A percentile compares a stretch with the other conserved stretches of the same genome.
These are phyloP conservation scores for Piper longum DNA, from an alignment of 164 flowering plant genomes.

Conservation along the genomic window DNA sequence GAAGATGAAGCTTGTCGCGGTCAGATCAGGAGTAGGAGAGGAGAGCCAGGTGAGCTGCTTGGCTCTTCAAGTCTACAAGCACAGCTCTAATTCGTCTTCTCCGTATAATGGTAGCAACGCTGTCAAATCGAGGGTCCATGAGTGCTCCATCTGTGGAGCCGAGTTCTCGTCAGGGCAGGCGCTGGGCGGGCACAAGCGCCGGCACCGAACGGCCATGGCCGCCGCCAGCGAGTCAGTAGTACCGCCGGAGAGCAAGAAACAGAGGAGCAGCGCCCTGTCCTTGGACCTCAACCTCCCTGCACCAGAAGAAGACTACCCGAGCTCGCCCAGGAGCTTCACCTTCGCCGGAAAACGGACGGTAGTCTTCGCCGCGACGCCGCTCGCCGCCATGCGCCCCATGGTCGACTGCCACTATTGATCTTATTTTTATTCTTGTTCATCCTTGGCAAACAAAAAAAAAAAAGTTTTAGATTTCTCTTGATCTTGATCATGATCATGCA, in stretches of 20 bases:
- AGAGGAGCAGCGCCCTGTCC: slow-evolving; percentile 17
- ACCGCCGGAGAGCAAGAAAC: slow-evolving; percentile 8
- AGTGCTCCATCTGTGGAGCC: slow-evolving; percentile 69
- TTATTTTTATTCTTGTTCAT: too few relatives aligned
- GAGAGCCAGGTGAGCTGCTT: slow-evolving; percentile 1
- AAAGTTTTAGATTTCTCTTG: too few relatives aligned
- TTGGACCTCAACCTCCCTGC: slow-evolving; percentile 87
- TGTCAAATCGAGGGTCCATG: slow-evolving; percentile 37
- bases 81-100: too few relatives aligned
- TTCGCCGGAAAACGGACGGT: slow-evolving; percentile 21
- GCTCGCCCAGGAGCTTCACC: slow-evolving; percentile 15
- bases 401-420: slow-evolving; percentile 63
- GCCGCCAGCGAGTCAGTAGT: slow-evolving; percentile 4
- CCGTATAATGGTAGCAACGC: neutral
- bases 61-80: neutral
- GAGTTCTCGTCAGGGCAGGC: slow-evolving; percentile 83
- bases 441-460: slow-evolving; percentile 1
- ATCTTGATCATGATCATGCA: neutral
- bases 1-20: slow-evolving; percentile 17
- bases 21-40: slow-evolving; percentile 1
- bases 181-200: slow-evolving; percentile 76
- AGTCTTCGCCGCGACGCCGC: slow-evolving; percentile 44
- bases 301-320: slow-evolving; percentile 38
- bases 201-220: slow-evolving; percentile 29
- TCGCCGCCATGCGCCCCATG: slow-evolving; percentile 3